These are phyloP conservation scores for Sungouiozyma ichnusensis DNA, from an alignment of 805 yeast genomes.

Conservation along the genomic window DNA sequence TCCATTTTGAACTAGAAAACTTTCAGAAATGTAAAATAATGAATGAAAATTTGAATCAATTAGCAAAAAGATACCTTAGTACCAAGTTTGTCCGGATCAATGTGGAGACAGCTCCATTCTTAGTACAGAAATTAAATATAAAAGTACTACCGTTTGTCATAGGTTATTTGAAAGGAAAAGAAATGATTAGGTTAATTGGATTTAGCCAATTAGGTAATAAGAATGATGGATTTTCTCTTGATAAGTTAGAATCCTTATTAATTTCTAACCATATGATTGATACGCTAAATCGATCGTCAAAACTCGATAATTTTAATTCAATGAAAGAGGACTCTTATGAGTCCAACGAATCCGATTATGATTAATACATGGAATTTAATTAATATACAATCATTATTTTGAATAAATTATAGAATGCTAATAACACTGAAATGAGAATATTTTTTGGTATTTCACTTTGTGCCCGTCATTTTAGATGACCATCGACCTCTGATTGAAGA, in stretches of 20 bases:
- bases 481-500: slow-evolving; percentile 7
- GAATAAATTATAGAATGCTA: no score
- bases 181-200: slow-evolving; percentile 53
- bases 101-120: slow-evolving; percentile 62
- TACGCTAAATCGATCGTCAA: background rate
- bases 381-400: no score
- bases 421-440: no score
- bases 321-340: background rate
- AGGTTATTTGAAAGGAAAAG: slow-evolving; percentile 50
- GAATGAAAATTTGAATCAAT: slow-evolving; percentile 34
- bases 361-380: background rate
- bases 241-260: slow-evolving; percentile 38
- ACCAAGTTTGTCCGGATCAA: slow-evolving; percentile 44
- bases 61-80: slow-evolving; percentile 50
- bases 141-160: slow-evolving; percentile 65
- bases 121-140: slow-evolving; percentile 51
- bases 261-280: background rate
- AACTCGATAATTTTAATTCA: background rate
- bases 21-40: slow-evolving; percentile 53
- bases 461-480: no score
- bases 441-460: no score
- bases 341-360: background rate
- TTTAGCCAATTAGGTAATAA: slow-evolving; percentile 49
- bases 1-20: slow-evolving; percentile 54
- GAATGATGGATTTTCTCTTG: slow-evolving; percentile 37